Base-by-base conservation (phyloP, 768 basidiomycete genomes). In the Filobasidium floriforme region DNA sequence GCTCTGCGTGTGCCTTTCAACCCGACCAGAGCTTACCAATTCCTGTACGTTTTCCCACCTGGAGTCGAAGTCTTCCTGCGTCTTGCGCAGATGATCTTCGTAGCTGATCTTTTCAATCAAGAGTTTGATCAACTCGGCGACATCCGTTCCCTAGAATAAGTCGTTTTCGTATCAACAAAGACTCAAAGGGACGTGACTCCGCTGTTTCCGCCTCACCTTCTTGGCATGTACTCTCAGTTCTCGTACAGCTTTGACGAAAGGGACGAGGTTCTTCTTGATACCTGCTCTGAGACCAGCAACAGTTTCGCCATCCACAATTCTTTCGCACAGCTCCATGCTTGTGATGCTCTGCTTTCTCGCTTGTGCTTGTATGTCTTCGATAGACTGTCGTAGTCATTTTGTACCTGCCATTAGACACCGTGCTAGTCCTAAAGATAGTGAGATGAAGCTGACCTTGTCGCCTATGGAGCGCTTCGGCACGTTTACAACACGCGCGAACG, bases 21-120 rank as follows among this genome's bases (percentile, higher is more conserved):
- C n/a, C n/a, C n/a, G 32, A 37, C 32, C 3, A 7, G 14, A 7
- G 51, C 65, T 60, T 40, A 75, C 77, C 69, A 94, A 80, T 78
- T 92, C 90, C 70, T 88, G 82, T 0, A 92, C 85, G 75, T 94
- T 94, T 77, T 91, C 88, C 89, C 88, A 88, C 44, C 89, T 81
- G 44, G 83, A 84, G 46, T 88, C 86, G 81, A 83, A 87, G 66
- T 92, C 90, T n/a, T 82, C 61, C 37, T 76, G 81, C 0, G 85
- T 86, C 71, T 84, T 85, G 73, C 83, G 84, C 46, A 92, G 80
- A 73, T 90, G 83, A 12, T 83, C 83, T 71, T 86, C 81, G 73
- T 90, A 92, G 7, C 82, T 80, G 32, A 87, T 83, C 60, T 85
- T 73, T 6, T 84, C 81, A 1, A 88, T 69, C 0, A 89, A 78